Evolutionary conservation across 2,329 filamentous ascomycete genomes (phyloP), one percentile per base, ranked within the genome.

Genomic region (Didymella segeticola): DNA sequence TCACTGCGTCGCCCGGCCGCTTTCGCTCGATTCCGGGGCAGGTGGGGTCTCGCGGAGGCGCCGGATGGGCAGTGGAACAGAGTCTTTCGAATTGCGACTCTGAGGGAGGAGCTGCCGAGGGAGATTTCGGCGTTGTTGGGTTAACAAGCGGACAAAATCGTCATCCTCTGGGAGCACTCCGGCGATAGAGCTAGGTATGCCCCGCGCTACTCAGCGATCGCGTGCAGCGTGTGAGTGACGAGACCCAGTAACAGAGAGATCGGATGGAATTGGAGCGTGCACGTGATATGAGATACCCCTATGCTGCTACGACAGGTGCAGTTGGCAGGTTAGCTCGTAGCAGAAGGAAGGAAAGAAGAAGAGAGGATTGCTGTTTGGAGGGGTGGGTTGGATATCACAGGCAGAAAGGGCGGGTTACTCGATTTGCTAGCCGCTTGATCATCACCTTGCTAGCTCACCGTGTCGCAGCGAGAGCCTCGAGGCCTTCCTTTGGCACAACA

Each of bases 161-260:
- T 67, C 65, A 68, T 66, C 43, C 57, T 46, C 43, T 53, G 38
- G 36, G 23, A 43, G 38, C 23, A 39, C 47, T 39, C 30, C 31
- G 43, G 47, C 38, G 26, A 47, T 36, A 49, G 45, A 56, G 47
- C 37, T 52, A 55, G 45, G 26, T 49, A 36, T 56, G 53, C 53
- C 53, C 53, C 53, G 53, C 53, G 53, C 53, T 56, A 56, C 53
- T 23, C 42, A 43, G 29, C 47, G 42, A 51, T 47, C 27, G 51
- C 46, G 51, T 49, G 51, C 51, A 49, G 51, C 46, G 22, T 41
- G 45, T 54, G 51, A 54, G 45, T 45, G 45, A 42, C 34, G 51
- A 34, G n/a, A n/a, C n/a, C 51, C 51, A 34, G 45, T 41, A 42
- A 36, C 45, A 47, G 33, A 43, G 39, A 26, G 43, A 41, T 41